Percentiles rank a stretch among this genome's conserved stretches.
Evolutionary conservation across 106 monocot species (phyloP).

Genomic region (Dioscorea zingiberensis): DNA sequence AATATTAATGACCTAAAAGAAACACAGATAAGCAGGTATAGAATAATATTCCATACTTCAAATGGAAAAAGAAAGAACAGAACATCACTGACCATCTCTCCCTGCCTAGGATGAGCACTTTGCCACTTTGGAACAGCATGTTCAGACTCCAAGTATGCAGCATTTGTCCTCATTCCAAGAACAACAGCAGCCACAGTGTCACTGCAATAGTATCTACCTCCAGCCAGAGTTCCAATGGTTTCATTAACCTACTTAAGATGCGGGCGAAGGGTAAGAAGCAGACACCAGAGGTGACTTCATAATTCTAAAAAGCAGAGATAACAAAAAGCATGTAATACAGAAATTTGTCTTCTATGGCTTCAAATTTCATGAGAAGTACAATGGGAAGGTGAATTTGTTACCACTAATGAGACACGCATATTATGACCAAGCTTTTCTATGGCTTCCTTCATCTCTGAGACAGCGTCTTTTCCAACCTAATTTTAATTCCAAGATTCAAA

Average conservation of each 20-base stretch:
- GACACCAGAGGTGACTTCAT: background rate
- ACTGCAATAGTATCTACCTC: conserved; percentile 32
- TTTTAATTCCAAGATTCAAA: conserved; percentile 1
- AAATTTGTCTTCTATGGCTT: background rate
- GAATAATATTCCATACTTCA: no score
- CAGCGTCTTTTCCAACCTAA: conserved; percentile 12
- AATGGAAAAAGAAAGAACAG: background rate
- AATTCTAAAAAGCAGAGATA: background rate
- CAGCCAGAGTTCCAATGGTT: conserved; percentile 40
- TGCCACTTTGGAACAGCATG: conserved; percentile 44
- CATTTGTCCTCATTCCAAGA: conserved; percentile 45
- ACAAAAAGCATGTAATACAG: background rate
- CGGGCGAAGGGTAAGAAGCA: background rate
- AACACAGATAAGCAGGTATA: background rate
- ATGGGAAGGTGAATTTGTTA: background rate
- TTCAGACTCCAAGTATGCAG: conserved; percentile 34
- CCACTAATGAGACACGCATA: conserved; percentile 8
- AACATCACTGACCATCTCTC: conserved; percentile 26
- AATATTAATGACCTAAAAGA: conserved; percentile 40
- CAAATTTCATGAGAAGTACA: background rate
- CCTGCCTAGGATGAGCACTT: conserved; percentile 16
- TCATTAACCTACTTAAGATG: conserved; percentile 39
- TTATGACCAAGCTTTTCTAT: conserved; percentile 15
- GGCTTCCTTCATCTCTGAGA: conserved; percentile 8
- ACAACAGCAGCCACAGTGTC: conserved; percentile 39